These are phyloP conservation scores for Fagopyrum esculentum DNA, from an alignment of 148 eudicot species.

Conservation along the genomic window DNA sequence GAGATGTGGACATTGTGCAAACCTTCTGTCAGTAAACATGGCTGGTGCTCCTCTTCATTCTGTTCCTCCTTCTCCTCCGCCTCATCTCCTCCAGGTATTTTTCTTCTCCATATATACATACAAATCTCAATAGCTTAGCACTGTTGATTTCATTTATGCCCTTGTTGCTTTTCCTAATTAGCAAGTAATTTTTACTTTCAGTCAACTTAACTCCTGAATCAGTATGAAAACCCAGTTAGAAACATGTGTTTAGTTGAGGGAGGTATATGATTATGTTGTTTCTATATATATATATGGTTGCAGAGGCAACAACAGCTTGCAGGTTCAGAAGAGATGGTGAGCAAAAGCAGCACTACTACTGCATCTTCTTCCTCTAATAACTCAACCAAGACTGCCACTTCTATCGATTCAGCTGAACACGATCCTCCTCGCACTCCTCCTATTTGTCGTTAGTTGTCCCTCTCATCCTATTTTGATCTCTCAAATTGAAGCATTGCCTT, in stretches of 20 bases:
- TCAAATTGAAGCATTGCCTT: not conserved
- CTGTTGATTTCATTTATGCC: not conserved
- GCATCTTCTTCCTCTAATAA: conserved; percentile 18
- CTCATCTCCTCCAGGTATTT: not conserved
- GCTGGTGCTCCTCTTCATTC: conserved; percentile 41
- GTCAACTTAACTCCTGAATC: not conserved
- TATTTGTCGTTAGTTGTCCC: conserved; percentile 46
- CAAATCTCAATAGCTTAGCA: too few species aligned
- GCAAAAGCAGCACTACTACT: not conserved
- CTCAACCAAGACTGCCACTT: conserved; percentile 19
- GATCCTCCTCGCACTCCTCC: conserved; percentile 38
- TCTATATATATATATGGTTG: not conserved
- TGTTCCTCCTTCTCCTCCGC: conserved; percentile 26
- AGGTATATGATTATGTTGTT: not conserved
- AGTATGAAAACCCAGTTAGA: not conserved
- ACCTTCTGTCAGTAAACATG: conserved; percentile 68
- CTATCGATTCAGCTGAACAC: conserved; percentile 14
- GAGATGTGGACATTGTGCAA: conserved; percentile 86
- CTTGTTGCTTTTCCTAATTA: not conserved
- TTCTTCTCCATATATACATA: not conserved
- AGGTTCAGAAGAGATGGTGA: conserved; percentile 1
- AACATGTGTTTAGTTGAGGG: not conserved
- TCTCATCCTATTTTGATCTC: not conserved
- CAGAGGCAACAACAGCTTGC: conserved; percentile 26
- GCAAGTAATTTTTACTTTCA: too few species aligned